Evolutionary conservation across 352 stramenopile genomes (phyloP).

Genomic region (Pythium plurisporium): DNA sequence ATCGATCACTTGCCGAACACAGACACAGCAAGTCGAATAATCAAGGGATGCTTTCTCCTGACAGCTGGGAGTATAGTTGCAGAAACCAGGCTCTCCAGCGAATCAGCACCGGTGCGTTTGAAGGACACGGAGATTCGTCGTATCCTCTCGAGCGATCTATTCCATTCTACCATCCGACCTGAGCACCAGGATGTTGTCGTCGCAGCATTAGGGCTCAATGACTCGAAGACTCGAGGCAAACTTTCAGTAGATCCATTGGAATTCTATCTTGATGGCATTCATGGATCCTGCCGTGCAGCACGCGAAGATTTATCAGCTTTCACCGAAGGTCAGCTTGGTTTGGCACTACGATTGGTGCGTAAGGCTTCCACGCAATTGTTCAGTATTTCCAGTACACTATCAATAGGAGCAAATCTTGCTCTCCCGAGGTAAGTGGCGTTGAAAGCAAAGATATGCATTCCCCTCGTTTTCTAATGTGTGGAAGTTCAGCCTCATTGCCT

Average conservation of each 20-base stretch:
- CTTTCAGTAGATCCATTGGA: neutral
- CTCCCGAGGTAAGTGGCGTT: constrained; percentile 1
- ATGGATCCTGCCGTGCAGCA: neutral
- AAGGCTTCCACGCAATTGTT: constrained; percentile 9
- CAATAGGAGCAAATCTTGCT: neutral
- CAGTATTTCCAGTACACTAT: neutral
- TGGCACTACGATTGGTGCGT: constrained; percentile 6
- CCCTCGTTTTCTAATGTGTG: too few relatives aligned
- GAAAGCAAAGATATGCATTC: too few relatives aligned
- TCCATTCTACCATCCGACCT: constrained; percentile 1
- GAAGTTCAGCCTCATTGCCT: neutral
- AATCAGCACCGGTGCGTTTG: too few relatives aligned
- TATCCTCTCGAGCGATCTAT: neutral
- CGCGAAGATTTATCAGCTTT: neutral
- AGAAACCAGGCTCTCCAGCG: neutral
- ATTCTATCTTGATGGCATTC: constrained; percentile 2
- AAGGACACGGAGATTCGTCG: constrained; percentile 6
- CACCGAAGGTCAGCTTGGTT: neutral
- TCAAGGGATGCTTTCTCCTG: constrained; percentile 2
- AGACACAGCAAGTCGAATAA: neutral
- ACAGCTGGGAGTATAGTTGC: constrained; percentile 2
- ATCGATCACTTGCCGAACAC: constrained; percentile 6
- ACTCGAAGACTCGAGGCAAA: neutral
- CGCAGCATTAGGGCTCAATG: neutral
- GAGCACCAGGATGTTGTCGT: constrained; percentile 6